Base-by-base conservation (phyloP, 148 eudicot genomes). In the Chenopodium formosanum region DNA sequence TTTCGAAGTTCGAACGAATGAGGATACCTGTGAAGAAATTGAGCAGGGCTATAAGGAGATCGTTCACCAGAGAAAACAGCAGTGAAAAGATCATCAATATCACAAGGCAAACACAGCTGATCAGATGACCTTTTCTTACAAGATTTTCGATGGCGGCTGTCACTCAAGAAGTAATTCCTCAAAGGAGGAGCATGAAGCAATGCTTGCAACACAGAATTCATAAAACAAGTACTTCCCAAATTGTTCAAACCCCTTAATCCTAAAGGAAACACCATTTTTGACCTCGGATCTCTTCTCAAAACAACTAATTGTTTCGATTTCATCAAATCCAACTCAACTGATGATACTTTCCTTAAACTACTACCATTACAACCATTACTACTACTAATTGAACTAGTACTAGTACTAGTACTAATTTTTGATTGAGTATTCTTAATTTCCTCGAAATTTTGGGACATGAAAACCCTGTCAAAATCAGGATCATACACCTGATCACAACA, bases 401-500 rank as follows among this genome's bases (percentile, higher is more conserved):
- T 56, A 56, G 22, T 56, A 56, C 62, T 2, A 14, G 17, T 56
- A 66, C 47, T 37, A 58, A 10, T 9, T 20, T 22, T 29, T 10
- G 65, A 75, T 74, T 44, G 70, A 4, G 56, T 73, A 12, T 9
- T 50, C 53, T 50, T 50, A 50, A 84, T 76, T 44, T 64, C 82
- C 66, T 67, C 79, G 47, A 86, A 48, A 31, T 84, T 79, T 37
- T 87, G 84, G 8, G 86, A 80, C 85, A 89, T 73, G 58, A 90
- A 86, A 82, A 87, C 78, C 74, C 84, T 88, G 60, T 91, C 94
- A 70, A 91, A 91, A 73, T 91, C 92, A 78, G 87, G 91, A 86
- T 91, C 94, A 74, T 91, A 91, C 53, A 91, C 91, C 77, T 91
- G 94, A 88, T 91, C 92, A 84, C 88, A 81, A 71, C 94, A 91